Conservation (phyloP, 768 basidiomycete species). For the Auricularia heimuer region DNA sequence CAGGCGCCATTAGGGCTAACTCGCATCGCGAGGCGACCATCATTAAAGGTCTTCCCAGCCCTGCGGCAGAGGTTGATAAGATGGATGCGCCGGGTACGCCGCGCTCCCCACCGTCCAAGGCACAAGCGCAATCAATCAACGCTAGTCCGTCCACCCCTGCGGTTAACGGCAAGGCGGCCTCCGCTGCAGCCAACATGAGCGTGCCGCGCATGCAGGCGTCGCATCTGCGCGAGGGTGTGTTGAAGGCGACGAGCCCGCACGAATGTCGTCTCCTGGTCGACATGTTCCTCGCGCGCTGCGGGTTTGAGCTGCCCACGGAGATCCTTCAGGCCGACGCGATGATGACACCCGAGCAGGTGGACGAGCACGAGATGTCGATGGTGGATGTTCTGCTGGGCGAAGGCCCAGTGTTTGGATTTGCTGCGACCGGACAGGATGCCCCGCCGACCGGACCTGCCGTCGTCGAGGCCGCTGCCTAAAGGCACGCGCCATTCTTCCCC, state of each 20-base stretch:
- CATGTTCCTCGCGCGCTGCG: constrained; percentile 64
- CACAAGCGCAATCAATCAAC: too few species aligned
- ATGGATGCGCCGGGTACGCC: not conserved
- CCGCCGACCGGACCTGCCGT: not conserved
- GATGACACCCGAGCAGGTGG: not conserved
- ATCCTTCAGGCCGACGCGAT: not conserved
- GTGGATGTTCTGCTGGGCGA: constrained; percentile 12
- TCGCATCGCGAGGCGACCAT: constrained; percentile 8
- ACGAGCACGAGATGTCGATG: constrained; percentile 4
- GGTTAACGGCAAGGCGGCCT: not conserved
- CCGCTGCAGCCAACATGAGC: not conserved
- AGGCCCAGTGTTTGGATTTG: not conserved
- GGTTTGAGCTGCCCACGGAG: constrained; percentile 28
- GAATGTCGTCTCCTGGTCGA: constrained; percentile 82
- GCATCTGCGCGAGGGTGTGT: constrained; percentile 59
- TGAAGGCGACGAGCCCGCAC: constrained; percentile 59
- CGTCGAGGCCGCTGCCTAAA: not conserved
- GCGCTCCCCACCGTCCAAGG: not conserved
- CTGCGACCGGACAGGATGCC: not conserved
- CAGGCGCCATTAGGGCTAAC: not conserved
- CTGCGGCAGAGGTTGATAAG: not conserved
- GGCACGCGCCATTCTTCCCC: not conserved
- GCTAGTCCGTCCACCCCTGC: too few species aligned
- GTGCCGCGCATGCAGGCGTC: constrained; percentile 19
- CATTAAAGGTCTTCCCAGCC: constrained; percentile 2